Percentiles rank a stretch among this genome's conserved stretches.
These are phyloP conservation scores for Penicillium sp. DNA, from an alignment of 2,329 filamentous ascomycete species.

Conservation along the genomic window DNA sequence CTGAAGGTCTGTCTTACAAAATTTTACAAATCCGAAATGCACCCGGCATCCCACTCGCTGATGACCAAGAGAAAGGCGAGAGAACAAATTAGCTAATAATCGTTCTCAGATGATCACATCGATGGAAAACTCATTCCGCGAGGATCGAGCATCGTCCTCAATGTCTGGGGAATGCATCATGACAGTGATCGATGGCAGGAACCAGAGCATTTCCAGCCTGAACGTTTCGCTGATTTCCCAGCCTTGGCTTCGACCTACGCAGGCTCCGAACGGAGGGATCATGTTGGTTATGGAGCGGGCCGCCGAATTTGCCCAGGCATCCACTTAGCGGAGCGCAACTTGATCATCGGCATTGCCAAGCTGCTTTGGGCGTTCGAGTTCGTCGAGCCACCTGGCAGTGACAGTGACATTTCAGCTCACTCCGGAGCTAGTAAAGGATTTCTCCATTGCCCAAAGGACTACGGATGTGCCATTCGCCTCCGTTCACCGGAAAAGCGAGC, in stretches of 20 bases:
- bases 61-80: background rate
- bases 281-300: background rate
- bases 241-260: background rate
- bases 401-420: background rate
- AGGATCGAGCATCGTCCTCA: background rate
- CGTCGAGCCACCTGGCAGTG: background rate
- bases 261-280: background rate
- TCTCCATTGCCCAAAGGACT: background rate
- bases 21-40: too few species aligned
- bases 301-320: background rate
- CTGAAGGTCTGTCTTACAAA: background rate
- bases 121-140: background rate
- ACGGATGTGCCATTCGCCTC: background rate
- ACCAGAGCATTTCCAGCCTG: background rate
- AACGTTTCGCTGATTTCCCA: background rate
- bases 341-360: background rate
- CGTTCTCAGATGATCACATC: background rate
- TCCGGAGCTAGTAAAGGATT: background rate
- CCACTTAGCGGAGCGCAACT: background rate
- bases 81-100: background rate
- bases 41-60: too few species aligned
- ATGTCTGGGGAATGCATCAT: background rate
- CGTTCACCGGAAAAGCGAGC: background rate
- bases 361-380: conserved; percentile 2
- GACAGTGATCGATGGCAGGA: background rate